A percentile compares a stretch with the other conserved stretches of the same genome.
Evolutionary conservation across 345 rosid species (phyloP).

Genomic region (Populus euphratica): DNA sequence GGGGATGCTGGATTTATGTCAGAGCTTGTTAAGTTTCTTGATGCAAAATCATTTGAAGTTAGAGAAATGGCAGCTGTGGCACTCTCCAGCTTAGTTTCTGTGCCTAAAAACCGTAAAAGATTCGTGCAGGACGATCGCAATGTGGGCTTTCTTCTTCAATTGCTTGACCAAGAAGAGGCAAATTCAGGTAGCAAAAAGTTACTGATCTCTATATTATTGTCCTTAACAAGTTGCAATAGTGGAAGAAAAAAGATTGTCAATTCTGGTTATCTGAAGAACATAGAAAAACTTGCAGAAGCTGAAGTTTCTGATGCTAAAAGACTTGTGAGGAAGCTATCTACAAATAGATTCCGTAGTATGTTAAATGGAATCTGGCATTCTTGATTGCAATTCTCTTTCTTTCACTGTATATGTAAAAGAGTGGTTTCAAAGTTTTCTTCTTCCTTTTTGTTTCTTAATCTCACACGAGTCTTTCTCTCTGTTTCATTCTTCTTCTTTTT

Average conservation of each 20-base stretch:
- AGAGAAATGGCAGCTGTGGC: slow-evolving; percentile 76
- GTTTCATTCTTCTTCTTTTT: not conserved
- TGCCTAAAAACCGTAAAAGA: slow-evolving; percentile 63
- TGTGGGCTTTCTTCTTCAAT: slow-evolving; percentile 53
- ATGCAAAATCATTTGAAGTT: slow-evolving; percentile 68
- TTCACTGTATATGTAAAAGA: slow-evolving; percentile 41
- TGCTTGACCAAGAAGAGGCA: slow-evolving; percentile 59
- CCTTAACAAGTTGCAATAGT: slow-evolving; percentile 62
- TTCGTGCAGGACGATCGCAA: slow-evolving; percentile 67
- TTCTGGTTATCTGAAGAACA: slow-evolving; percentile 74
- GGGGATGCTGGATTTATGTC: slow-evolving; percentile 82
- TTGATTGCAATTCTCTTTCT: slow-evolving; percentile 23
- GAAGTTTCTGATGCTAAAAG: slow-evolving; percentile 79
- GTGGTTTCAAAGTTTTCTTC: slow-evolving; percentile 16
- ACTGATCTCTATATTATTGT: slow-evolving; percentile 62
- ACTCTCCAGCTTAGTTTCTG: slow-evolving; percentile 47
- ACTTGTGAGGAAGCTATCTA: slow-evolving; percentile 73
- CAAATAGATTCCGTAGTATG: slow-evolving; percentile 61
- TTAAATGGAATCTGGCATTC: slow-evolving; percentile 81
- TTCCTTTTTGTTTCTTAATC: slow-evolving; percentile 10
- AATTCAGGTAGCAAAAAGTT: slow-evolving; percentile 55
- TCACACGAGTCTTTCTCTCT: slow-evolving; percentile 4
- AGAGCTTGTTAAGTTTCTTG: slow-evolving; percentile 67
- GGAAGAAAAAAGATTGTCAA: slow-evolving; percentile 72
- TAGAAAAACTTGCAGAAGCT: slow-evolving; percentile 81